Conservation (phyloP, 1,284 basidiomycete genomes). For the Ustilago trichophora region DNA sequence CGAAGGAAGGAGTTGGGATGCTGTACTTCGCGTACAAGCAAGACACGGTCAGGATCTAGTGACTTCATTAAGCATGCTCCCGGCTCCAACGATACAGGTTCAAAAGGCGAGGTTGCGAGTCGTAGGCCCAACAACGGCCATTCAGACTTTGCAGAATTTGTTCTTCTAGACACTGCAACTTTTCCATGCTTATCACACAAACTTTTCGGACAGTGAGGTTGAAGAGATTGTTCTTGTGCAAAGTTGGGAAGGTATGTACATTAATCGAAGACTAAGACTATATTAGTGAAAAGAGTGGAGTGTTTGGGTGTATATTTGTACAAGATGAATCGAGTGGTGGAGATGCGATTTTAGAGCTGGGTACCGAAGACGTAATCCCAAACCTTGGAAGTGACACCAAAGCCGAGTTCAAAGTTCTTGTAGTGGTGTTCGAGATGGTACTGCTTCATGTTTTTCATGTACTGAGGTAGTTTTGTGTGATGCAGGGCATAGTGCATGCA, state of each 20-base stretch:
- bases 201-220: too few relatives aligned
- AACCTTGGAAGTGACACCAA: slow-evolving; percentile 91
- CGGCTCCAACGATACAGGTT: slow-evolving; percentile 6
- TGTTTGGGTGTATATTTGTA: too few relatives aligned
- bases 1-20: slow-evolving; percentile 8
- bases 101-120: slow-evolving; percentile 6
- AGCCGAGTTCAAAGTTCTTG: slow-evolving; percentile 90
- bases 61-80: slow-evolving; percentile 20
- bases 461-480: slow-evolving; percentile 75
- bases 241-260: too few relatives aligned
- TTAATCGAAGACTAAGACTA: too few relatives aligned
- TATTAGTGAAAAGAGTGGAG: too few relatives aligned
- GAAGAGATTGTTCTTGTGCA: too few relatives aligned
- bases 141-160: slow-evolving; percentile 22
- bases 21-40: slow-evolving; percentile 16
- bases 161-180: neutral
- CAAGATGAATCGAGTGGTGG: too few relatives aligned
- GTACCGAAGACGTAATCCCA: slow-evolving; percentile 96
- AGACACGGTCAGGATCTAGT: slow-evolving; percentile 23
- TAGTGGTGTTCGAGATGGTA: slow-evolving; percentile 98
- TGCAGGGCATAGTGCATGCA: slow-evolving; percentile 67
- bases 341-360: slow-evolving; percentile 55
- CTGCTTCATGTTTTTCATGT: slow-evolving; percentile 90
- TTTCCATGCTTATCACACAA: too few relatives aligned
- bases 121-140: slow-evolving; percentile 24